phyloP scores from a whole-genome alignment of 768 basidiomycete species.

The Kondoa malvinella region DNA sequence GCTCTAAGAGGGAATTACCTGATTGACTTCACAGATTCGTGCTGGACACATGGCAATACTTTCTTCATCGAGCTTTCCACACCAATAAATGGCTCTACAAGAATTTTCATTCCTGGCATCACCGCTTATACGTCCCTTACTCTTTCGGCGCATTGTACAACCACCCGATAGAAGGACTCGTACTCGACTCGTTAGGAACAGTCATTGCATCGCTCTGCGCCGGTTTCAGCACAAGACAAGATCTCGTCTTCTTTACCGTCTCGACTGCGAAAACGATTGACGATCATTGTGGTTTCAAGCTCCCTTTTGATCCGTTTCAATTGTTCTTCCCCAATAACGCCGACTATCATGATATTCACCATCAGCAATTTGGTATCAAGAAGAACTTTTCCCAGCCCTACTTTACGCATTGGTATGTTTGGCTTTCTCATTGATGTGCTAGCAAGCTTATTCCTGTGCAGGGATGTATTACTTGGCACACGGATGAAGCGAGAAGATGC shows the following conservation, averaged over 20 bases:
- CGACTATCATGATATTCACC: conserved; percentile 38
- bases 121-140: conserved; percentile 89
- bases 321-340: conserved; percentile 71
- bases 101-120: conserved; percentile 82
- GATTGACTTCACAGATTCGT: conserved; percentile 44
- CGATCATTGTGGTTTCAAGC: conserved; percentile 35
- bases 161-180: conserved; percentile 83
- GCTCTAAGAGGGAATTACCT: not conserved
- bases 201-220: conserved; percentile 54
- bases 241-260: conserved; percentile 61
- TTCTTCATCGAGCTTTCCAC: conserved; percentile 83
- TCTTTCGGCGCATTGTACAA: conserved; percentile 95
- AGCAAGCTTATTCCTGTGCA: not conserved
- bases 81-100: conserved; percentile 76
- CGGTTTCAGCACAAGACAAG: conserved; percentile 60
- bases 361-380: conserved; percentile 58
- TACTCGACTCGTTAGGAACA: conserved; percentile 71
- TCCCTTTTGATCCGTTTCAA: conserved; percentile 87
- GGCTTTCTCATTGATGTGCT: not conserved
- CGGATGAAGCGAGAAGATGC: conserved; percentile 12
- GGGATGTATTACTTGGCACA: conserved; percentile 15
- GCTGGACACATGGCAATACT: conserved; percentile 97
- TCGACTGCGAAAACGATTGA: conserved; percentile 52
- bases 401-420: conserved; percentile 52
- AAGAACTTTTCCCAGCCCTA: conserved; percentile 91